Evolutionary conservation across 2,329 filamentous ascomycete species (phyloP).

Genomic region (Drechslerella dactyloides): DNA sequence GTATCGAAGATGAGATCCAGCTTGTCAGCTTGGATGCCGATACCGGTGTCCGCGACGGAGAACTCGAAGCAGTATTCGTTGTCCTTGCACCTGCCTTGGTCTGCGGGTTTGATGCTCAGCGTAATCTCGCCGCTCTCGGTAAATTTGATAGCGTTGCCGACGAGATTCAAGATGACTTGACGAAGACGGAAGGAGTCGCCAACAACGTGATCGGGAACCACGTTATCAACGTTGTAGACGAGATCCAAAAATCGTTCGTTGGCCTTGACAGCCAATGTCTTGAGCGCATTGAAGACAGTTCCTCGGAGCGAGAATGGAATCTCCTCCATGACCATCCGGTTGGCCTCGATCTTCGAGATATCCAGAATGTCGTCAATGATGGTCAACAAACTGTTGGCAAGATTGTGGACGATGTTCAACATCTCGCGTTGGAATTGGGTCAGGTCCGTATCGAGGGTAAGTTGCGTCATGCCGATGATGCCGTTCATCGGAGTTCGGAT

Average conservation of each 20-base stretch:
- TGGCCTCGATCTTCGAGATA: slow-evolving; percentile 85
- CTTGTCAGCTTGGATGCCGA: slow-evolving; percentile 94
- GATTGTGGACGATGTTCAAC: slow-evolving; percentile 96
- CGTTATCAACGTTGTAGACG: slow-evolving; percentile 90
- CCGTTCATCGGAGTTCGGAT: slow-evolving; percentile 97
- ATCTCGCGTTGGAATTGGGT: slow-evolving; percentile 96
- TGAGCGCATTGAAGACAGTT: slow-evolving; percentile 95
- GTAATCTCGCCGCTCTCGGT: slow-evolving; percentile 96
- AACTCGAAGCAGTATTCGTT: slow-evolving; percentile 95
- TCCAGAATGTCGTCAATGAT: slow-evolving; percentile 89
- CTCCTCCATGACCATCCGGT: slow-evolving; percentile 97
- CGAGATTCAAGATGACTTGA: slow-evolving; percentile 95
- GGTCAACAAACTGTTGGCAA: slow-evolving; percentile 92
- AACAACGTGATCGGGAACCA: slow-evolving; percentile 91
- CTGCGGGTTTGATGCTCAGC: slow-evolving; percentile 80
- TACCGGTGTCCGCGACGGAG: slow-evolving; percentile 92
- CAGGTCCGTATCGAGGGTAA: slow-evolving; percentile 92
- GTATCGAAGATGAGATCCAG: slow-evolving; percentile 97
- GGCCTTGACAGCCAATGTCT: slow-evolving; percentile 94
- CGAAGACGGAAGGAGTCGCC: slow-evolving; percentile 95
- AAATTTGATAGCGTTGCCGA: slow-evolving; percentile 99
- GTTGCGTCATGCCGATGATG: slow-evolving; percentile 94
- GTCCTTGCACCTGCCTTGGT: slow-evolving; percentile 69
- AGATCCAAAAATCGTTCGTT: slow-evolving; percentile 94
- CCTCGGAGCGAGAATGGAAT: slow-evolving; percentile 94